Evolutionary conservation across 164 flowering plant genomes (phyloP), one percentile per base, ranked within the genome.

Genomic region (Cinnamomum micranthum): DNA sequence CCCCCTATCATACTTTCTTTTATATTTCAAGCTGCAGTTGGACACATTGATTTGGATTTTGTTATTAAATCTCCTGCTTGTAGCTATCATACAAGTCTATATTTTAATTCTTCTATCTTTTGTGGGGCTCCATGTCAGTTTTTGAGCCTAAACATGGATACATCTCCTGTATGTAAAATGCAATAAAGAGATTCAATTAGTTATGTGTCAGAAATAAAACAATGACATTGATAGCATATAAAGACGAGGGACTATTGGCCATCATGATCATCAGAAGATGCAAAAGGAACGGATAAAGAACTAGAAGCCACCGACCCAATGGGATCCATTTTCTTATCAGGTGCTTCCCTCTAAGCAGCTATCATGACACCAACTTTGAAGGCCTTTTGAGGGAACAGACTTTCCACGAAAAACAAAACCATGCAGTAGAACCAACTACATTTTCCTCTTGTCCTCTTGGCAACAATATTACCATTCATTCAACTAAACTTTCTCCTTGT

Each of bases 91-190:
- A 24, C 13, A 64, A 24, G 31, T 64, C 25, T 11, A 12, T 9
- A 20, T 64, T 24, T 20, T 22, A 22, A 0, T 22, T 64, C 28
- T 64, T 64, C 4, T 22, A 22, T 11, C 28, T 64, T 64, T 64
- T 64, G 67, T 64, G 67, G 67, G 67, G 67, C 67, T 64, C 67
- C 67, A 64, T 64, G 67, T 24, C 67, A n/a, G n/a, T 64, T 31
- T 64, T 22, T 24, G 12, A 24, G 28, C 28, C 67, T 22, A 6
- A 64, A 64, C 67, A 64, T 64, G 24, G 67, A 22, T 20, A 24
- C 67, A 64, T 64, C 27, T 17, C 25, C 2, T 20, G 12, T 6
- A 10, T 64, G 24, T 22, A 64, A 64, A 64, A 24, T 64, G 25
- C 23, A 64, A 64, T 64, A 3, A n/a, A 22, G 7, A 20, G 28